A percentile compares a stretch with the other conserved stretches of the same genome.
Conservation (phyloP, 352 stramenopile species). For the Phytopythium chamaehyphon region DNA sequence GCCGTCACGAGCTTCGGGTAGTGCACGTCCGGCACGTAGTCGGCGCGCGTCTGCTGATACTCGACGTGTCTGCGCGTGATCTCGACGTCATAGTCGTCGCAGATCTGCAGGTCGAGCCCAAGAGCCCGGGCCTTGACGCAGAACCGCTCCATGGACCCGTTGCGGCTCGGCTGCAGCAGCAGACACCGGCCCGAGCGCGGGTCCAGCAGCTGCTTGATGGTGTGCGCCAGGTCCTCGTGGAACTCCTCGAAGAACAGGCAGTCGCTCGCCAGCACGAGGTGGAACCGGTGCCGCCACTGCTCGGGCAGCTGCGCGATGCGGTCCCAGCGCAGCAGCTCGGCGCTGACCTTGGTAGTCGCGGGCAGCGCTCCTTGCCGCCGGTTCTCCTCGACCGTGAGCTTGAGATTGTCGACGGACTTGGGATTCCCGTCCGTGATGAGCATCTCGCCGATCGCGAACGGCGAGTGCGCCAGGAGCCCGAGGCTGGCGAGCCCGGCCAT, state of each 20-base stretch:
- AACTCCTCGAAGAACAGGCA: slow-evolving; percentile 88
- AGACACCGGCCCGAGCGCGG: slow-evolving; percentile 42
- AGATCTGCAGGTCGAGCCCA: slow-evolving; percentile 29
- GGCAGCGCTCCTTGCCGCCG: slow-evolving; percentile 16
- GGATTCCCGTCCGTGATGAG: slow-evolving; percentile 78
- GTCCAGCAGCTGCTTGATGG: slow-evolving; percentile 52
- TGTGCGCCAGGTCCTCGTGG: slow-evolving; percentile 68
- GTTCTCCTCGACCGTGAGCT: slow-evolving; percentile 60
- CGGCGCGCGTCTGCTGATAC: slow-evolving; percentile 24
- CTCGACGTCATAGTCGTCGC: slow-evolving; percentile 35
- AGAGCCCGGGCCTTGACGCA: slow-evolving; percentile 33
- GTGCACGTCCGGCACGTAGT: slow-evolving; percentile 75
- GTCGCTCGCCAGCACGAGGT: slow-evolving; percentile 79
- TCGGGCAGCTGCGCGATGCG: slow-evolving; percentile 23
- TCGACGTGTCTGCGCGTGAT: slow-evolving; percentile 29
- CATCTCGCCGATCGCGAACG: slow-evolving; percentile 32
- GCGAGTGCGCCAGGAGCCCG: slow-evolving; percentile 48
- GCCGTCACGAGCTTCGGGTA: slow-evolving; percentile 56
- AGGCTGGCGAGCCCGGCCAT: slow-evolving; percentile 76
- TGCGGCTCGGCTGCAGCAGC: slow-evolving; percentile 72
- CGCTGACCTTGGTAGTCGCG: slow-evolving; percentile 6
- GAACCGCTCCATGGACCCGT: slow-evolving; percentile 78
- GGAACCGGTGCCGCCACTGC: slow-evolving; percentile 48
- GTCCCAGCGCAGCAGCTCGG: slow-evolving; percentile 70
- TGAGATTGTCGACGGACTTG: slow-evolving; percentile 59